A percentile compares a stretch with the other conserved stretches of the same genome.
These are phyloP conservation scores for Sphaerosporella brunnea DNA, from an alignment of 495 filamentous ascomycete genomes.

Conservation along the genomic window DNA sequence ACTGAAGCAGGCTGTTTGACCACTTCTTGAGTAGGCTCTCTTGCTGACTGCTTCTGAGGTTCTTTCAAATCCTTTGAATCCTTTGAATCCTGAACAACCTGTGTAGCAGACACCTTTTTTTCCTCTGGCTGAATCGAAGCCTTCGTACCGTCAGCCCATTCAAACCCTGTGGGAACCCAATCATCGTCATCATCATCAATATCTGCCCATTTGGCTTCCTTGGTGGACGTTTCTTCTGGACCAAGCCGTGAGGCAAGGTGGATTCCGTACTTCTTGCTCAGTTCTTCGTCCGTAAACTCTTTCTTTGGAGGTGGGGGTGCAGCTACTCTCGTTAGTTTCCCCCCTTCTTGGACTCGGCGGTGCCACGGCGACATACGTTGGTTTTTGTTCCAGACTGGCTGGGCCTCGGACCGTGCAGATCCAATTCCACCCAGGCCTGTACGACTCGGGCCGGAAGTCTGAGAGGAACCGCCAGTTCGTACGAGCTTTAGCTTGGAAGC, in stretches of 20 bases:
- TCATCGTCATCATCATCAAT: slow-evolving; percentile 98
- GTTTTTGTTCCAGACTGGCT: slow-evolving; percentile 89
- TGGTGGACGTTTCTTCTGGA: slow-evolving; percentile 57
- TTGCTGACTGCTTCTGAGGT: background rate
- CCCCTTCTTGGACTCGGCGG: too few species aligned
- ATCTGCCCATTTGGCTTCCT: slow-evolving; percentile 90
- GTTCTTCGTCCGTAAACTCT: slow-evolving; percentile 88
- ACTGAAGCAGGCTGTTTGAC: background rate
- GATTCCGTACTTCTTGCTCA: slow-evolving; percentile 89
- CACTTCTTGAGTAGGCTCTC: background rate
- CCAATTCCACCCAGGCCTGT: slow-evolving; percentile 33
- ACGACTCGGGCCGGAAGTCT: slow-evolving; percentile 28
- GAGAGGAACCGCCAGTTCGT: slow-evolving; percentile 17
- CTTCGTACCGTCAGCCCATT: slow-evolving; percentile 96
- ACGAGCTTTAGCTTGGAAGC: slow-evolving; percentile 23
- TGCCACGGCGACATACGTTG: slow-evolving; percentile 58
- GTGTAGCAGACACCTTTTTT: too few species aligned
- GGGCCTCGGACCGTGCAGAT: slow-evolving; percentile 39
- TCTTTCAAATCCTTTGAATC: too few species aligned
- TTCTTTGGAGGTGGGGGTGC: slow-evolving; percentile 67
- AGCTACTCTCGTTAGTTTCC: slow-evolving; percentile 28
- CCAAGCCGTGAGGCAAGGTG: slow-evolving; percentile 85
- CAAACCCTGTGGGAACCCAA: slow-evolving; percentile 89
- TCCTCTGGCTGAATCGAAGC: slow-evolving; percentile 41
- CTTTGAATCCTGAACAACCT: too few species aligned